Base-by-base conservation (phyloP, 805 yeast species). In the Aciculoconidium aculeatum region DNA sequence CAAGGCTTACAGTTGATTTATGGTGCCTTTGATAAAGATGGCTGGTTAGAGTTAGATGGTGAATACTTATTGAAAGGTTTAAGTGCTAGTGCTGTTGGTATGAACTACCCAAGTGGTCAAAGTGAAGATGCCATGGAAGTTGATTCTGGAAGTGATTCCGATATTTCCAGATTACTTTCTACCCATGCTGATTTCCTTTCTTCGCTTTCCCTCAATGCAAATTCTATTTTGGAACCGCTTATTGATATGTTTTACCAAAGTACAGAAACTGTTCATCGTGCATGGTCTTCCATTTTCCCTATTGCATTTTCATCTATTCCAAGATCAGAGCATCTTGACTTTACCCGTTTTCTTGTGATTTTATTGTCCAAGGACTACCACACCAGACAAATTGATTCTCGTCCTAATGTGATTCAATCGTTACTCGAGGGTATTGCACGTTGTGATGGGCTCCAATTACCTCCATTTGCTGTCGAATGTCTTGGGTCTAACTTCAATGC, bases 381-480 rank as follows among this genome's bases (percentile, higher is more conserved):
- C 47, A 74, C 79, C n/a, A 72, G 95, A 26, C 98, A 94, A 58
- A 76, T 81, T 26, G 92, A 85, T 36, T 70, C 76, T 27, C 72
- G 88, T 29, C 94, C 94, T 1, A 92, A 92, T 49, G 95, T 87
- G 3, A 72, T 94, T 7, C 85, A 83, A 39, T 78, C 92, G 2
- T 57, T 92, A 39, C 58, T 94, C 23, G 94, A 80, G 41, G 96
- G 94, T 21, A 71, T 85, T n/a, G 77, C 88, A 1, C 61, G 67
- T 36, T 78, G 94, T 39, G 75, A 77, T 7, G 75, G 67, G 7
- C 52, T 86, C 7, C 94, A 83, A 39, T 58, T 94, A 11, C 98
- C 99, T 3, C 97, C 99, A 2, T 95, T 90, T 54, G 67, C 94
- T 23, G 77, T 88, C 19, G 92, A 88, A 51, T 87, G 86, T 42